Base-by-base conservation (phyloP, 768 basidiomycete genomes). In the Russula emetica region DNA sequence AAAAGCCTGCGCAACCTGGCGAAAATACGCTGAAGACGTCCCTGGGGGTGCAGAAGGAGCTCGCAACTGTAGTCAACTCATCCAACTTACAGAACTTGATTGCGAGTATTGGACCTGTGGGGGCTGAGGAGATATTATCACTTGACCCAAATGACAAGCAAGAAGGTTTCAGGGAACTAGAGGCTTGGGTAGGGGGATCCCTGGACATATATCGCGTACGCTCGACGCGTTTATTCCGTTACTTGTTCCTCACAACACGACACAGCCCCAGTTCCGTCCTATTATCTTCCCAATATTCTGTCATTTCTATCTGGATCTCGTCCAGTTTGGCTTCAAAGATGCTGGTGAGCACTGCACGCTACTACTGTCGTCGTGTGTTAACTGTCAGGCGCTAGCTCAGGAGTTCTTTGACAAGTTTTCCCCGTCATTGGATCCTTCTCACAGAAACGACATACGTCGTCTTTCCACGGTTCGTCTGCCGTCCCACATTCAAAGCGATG, bases 221-320 rank as follows among this genome's bases (percentile, higher is more conserved):
- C 76, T 9, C 45, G 20, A 24, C 32, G 6, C 30, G 45, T 34
- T 26, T 26, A 24, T 24, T 40, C 20, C 34, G 58, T 42, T 40
- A 53, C 54, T 42, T 54, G 60, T 13, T 36, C 28, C 47, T 66
- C 40, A 68, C 62, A 52, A 44, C 53, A 22, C 44, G 14, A 61
- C 52, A 18, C 72, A 98, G 90, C 92, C 93, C 60, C 95, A 99
- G 75, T 90, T 99, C 70, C 82, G 90, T 51, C 94, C 92, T 51
- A 88, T 99, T 40, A 76, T 97, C 18, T 97, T 94, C 72, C 97
- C 97, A 3, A 90, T 99, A 66, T 98, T 98, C 72, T 93, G 91
- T 55, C 94, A 99, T 75, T 98, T 98, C 72, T 98, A 96, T 74
- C 80, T 99, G 34, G 96, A 98, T 73, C 82, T 99, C 55, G 86